Evolutionary conservation across 2,329 filamentous ascomycete genomes (phyloP).

Genomic region (Diplodia mutila): DNA sequence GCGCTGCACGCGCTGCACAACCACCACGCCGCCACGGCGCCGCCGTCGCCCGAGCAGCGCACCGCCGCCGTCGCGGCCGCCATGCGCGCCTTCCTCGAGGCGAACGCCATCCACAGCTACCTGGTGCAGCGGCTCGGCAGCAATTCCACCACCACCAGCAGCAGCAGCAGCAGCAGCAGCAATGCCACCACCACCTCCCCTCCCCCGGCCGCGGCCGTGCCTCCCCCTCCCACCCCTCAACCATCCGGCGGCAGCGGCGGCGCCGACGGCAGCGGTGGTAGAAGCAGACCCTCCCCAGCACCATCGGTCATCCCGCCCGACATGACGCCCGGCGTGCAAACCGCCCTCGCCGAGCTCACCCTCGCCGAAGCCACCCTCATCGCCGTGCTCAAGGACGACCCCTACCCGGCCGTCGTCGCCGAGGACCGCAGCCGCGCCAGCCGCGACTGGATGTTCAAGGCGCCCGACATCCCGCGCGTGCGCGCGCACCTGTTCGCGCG

Average conservation of each 20-base stretch:
- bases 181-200: neutral
- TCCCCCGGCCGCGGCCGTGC: too few relatives aligned
- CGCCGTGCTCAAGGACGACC: constrained; percentile 91
- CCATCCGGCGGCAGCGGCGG: neutral
- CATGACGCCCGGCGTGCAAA: constrained; percentile 48
- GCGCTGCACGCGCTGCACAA: constrained; percentile 75
- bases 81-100: constrained; percentile 76
- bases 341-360: constrained; percentile 62
- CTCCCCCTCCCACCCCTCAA: too few relatives aligned
- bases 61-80: constrained; percentile 71
- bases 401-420: constrained; percentile 80
- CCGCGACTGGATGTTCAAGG: constrained; percentile 95
- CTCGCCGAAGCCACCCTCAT: constrained; percentile 88
- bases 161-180: too few relatives aligned
- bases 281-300: too few relatives aligned
- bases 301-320: constrained; percentile 39
- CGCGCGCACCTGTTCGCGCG: constrained; percentile 86
- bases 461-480: constrained; percentile 85
- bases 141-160: neutral
- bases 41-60: constrained; percentile 63
- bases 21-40: constrained; percentile 50
- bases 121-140: constrained; percentile 60
- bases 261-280: neutral
- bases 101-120: constrained; percentile 77
- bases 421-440: constrained; percentile 81